Base-by-base conservation (phyloP, 164 flowering plant species). In the Macadamia tetraphylla region DNA sequence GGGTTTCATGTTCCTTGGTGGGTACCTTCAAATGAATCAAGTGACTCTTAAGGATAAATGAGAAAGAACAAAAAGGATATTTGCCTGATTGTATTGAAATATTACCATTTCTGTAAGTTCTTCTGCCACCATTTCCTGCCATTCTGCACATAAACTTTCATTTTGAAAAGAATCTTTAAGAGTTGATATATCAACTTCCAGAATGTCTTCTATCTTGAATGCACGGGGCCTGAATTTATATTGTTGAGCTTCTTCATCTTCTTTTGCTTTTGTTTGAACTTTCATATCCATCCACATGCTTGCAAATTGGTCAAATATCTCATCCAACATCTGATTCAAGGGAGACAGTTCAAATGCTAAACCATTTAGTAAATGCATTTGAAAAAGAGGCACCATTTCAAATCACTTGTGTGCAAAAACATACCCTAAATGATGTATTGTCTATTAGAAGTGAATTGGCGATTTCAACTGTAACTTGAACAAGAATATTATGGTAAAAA, bases 171-270 rank as follows among this genome's bases (percentile, higher is more conserved):
- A 73, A 56, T 67, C 73, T 48, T 76, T 71, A 12, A 85, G 80
- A 44, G 75, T 48, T 57, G 89, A 81, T 55, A 82, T 63, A 69
- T 88, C 89, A 72, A 85, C 68, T 64, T 90, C 91, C 75, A 88
- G 76, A 58, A 92, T 78, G 55, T 70, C 79, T 52, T 87, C 89
- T 18, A 92, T 78, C 72, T 76, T 76, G 66, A 95, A 80, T 14
- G 80, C 77, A 29, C 96, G 92, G 23, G 97, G 78, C 78, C 76
- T 84, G 74, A 90, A 92, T 79, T 81, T 87, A 85, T 76, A 95
- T 23, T 72, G 75, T 49, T 82, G 87, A 72, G 84, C 64, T 55
- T 77, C 83, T 68, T 31, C 43, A 18, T 85, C 90, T 63, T 79
- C 84, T 55, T 75, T 78, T 43, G 63, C 72, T 70, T 78, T 85